Percentiles rank a stretch among this genome's conserved stretches.
Conservation (phyloP, 2,329 filamentous ascomycete species). For the Cladosporium colombiae region DNA sequence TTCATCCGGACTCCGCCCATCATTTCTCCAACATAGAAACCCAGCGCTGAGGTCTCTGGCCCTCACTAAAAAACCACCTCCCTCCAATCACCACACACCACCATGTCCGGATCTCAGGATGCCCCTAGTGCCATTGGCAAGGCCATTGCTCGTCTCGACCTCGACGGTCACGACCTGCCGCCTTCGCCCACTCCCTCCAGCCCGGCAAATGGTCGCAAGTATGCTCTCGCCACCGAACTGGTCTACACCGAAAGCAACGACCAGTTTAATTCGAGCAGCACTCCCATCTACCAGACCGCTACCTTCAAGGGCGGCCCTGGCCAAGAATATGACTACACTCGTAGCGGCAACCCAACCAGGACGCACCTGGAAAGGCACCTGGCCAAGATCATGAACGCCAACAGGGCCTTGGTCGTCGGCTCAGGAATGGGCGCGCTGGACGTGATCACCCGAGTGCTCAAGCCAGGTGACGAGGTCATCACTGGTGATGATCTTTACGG, state of each 20-base stretch:
- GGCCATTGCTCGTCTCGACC: constrained; percentile 60
- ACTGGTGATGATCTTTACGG: constrained; percentile 97
- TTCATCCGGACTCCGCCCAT: constrained; percentile 27
- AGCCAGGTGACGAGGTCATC: constrained; percentile 93
- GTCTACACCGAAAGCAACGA: constrained; percentile 96
- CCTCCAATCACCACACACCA: constrained; percentile 23
- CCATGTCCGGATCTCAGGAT: constrained; percentile 31
- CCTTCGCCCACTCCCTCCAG: constrained; percentile 92
- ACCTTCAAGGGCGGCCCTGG: constrained; percentile 91
- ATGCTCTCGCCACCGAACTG: constrained; percentile 91
- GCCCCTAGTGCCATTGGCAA: constrained; percentile 41
- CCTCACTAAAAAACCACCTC: constrained; percentile 34
- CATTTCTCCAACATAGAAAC: constrained; percentile 31
- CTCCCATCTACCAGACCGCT: constrained; percentile 95
- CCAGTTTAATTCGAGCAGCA: constrained; percentile 94
- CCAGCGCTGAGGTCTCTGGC: constrained; percentile 35
- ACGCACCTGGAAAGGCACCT: constrained; percentile 95
- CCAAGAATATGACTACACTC: constrained; percentile 95
- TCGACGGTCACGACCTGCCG: constrained; percentile 81
- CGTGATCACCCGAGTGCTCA: constrained; percentile 87
- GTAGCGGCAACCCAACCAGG: constrained; percentile 93
- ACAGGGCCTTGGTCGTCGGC: constrained; percentile 85
- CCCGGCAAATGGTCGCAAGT: constrained; percentile 80
- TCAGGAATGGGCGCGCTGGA: constrained; percentile 98
- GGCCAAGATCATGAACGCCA: constrained; percentile 98